Percentiles rank a stretch among this genome's conserved stretches.
These are phyloP conservation scores for Medicago lupulina DNA, from an alignment of 306 rosid species.

Conservation along the genomic window DNA sequence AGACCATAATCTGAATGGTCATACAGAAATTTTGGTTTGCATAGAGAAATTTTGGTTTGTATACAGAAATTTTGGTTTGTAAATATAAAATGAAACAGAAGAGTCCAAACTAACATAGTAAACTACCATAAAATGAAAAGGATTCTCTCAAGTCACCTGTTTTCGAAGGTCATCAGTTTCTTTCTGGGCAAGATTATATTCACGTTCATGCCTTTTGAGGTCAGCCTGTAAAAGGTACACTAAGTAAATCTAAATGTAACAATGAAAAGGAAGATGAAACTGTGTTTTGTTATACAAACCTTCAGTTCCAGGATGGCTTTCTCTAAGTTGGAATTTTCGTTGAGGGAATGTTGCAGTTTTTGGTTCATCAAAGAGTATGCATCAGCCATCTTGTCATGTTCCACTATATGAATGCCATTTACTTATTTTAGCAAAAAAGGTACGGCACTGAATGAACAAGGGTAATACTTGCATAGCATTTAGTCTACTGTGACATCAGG, in stretches of 20 bases:
- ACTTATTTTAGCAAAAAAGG: slow-evolving; percentile 17
- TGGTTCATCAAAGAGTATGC: slow-evolving; percentile 82
- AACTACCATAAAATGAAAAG: background rate
- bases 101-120: slow-evolving; percentile 25
- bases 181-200: slow-evolving; percentile 66
- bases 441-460: slow-evolving; percentile 3
- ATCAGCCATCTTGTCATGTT: slow-evolving; percentile 86
- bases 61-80: too few species aligned
- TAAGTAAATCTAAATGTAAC: slow-evolving; percentile 37
- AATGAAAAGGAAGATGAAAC: background rate
- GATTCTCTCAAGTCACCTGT: slow-evolving; percentile 61
- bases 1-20: slow-evolving; percentile 5
- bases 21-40: background rate
- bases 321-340: slow-evolving; percentile 69
- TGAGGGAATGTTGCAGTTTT: slow-evolving; percentile 68
- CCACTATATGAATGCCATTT: slow-evolving; percentile 60
- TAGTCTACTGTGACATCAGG: slow-evolving; percentile 14
- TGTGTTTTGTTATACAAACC: slow-evolving; percentile 50
- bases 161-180: slow-evolving; percentile 81
- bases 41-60: background rate
- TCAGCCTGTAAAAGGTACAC: slow-evolving; percentile 62
- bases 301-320: slow-evolving; percentile 75
- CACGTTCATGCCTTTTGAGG: slow-evolving; percentile 79
- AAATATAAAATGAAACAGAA: background rate
- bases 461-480: slow-evolving; percentile 23